Evolutionary conservation across 768 basidiomycete genomes (phyloP).

Genomic region (Boletus eberwhitei): DNA sequence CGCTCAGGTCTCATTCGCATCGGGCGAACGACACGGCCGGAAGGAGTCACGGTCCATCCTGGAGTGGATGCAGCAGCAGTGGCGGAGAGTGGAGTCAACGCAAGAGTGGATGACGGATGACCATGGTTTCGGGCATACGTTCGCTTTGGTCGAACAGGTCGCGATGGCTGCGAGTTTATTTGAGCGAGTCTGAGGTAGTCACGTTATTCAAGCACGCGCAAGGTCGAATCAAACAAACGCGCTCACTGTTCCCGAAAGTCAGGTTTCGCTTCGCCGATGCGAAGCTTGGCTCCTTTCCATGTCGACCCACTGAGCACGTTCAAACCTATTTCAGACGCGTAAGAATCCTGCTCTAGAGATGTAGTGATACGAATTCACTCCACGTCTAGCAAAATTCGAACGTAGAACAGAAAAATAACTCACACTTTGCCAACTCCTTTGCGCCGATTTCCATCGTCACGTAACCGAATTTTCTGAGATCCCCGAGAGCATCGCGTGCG

Average conservation of each 20-base stretch:
- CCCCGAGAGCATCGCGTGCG: conserved; percentile 56
- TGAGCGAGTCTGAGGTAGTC: conserved; percentile 7
- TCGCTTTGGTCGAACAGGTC: conserved; percentile 39
- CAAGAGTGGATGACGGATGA: conserved; percentile 58
- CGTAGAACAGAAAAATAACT: conserved; percentile 18
- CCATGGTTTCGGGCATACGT: conserved; percentile 39
- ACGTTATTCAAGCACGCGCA: background rate
- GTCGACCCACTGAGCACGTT: conserved; percentile 75
- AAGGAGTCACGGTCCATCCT: conserved; percentile 70
- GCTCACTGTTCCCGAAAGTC: conserved; percentile 62
- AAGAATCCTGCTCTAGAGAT: background rate
- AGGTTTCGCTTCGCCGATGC: conserved; percentile 80
- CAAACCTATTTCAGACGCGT: conserved; percentile 47
- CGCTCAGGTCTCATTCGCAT: conserved; percentile 67
- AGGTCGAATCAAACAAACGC: background rate
- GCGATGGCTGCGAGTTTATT: conserved; percentile 15
- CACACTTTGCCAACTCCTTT: conserved; percentile 63
- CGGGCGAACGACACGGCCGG: conserved; percentile 62
- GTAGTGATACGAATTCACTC: background rate
- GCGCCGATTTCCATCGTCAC: conserved; percentile 66
- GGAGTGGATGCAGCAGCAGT: conserved; percentile 49
- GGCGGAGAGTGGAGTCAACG: conserved; percentile 58
- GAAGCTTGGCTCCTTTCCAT: conserved; percentile 85
- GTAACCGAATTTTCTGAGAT: conserved; percentile 69
- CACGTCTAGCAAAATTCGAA: background rate